Conservation (phyloP, 108 stramenopile genomes). For the Nitzschia palea region DNA sequence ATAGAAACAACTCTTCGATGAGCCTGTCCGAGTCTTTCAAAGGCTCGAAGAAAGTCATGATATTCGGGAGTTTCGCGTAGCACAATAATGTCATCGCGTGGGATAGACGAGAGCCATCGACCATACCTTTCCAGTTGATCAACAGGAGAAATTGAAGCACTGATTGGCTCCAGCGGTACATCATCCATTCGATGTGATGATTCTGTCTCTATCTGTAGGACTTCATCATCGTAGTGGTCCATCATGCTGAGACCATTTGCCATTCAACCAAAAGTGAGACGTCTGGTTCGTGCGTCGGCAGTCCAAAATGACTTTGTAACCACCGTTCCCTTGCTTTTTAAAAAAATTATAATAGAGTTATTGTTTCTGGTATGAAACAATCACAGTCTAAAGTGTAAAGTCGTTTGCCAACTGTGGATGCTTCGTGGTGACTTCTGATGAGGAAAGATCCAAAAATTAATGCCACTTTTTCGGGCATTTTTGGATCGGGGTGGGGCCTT, state of each 20-base stretch:
- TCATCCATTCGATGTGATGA: constrained; percentile 3
- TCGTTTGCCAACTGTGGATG: too few relatives aligned
- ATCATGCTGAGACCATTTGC: not conserved
- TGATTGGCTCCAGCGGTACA: not conserved
- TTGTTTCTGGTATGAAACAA: too few relatives aligned
- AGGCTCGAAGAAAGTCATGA: constrained; percentile 56
- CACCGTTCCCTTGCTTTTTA: too few relatives aligned
- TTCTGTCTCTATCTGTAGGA: constrained; percentile 4
- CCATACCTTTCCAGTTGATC: constrained; percentile 69
- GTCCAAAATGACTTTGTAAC: too few relatives aligned
- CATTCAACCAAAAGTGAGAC: too few relatives aligned
- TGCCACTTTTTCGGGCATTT: too few relatives aligned
- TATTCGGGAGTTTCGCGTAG: constrained; percentile 66
- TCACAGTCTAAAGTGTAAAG: too few relatives aligned
- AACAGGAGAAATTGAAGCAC: not conserved
- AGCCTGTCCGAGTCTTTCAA: constrained; percentile 58
- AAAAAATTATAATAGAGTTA: too few relatives aligned
- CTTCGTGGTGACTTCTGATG: too few relatives aligned
- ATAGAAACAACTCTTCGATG: constrained; percentile 57
- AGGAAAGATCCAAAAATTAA: too few relatives aligned
- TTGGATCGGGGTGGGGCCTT: too few relatives aligned
- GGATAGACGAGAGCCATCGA: constrained; percentile 67
- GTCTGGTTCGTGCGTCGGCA: too few relatives aligned
- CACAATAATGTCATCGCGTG: constrained; percentile 59
- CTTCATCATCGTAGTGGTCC: constrained; percentile 14